These are phyloP conservation scores for Neolentinus lepideus DNA, from an alignment of 1,284 basidiomycete genomes.

Conservation along the genomic window DNA sequence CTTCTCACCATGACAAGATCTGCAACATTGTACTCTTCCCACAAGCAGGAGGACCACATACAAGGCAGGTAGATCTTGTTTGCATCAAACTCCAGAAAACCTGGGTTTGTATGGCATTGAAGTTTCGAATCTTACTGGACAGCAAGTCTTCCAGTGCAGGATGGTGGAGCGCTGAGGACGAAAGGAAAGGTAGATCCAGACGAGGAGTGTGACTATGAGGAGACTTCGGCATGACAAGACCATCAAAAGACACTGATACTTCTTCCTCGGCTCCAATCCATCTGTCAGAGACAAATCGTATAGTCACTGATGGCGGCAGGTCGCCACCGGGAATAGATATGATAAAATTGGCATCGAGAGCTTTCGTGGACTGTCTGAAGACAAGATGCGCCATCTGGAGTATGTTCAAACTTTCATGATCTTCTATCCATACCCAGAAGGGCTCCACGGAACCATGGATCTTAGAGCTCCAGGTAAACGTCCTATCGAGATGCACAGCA, in stretches of 20 bases:
- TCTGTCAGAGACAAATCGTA: slow-evolving; percentile 83
- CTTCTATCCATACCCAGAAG: slow-evolving; percentile 97
- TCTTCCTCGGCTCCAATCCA: slow-evolving; percentile 93
- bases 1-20: slow-evolving; percentile 59
- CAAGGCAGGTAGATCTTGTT: slow-evolving; percentile 65
- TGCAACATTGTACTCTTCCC: slow-evolving; percentile 81
- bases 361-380: slow-evolving; percentile 59
- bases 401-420: slow-evolving; percentile 73
- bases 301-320: slow-evolving; percentile 52
- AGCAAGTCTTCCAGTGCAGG: slow-evolving; percentile 40
- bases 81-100: slow-evolving; percentile 80
- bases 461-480: slow-evolving; percentile 83
- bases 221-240: slow-evolving; percentile 71
- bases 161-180: slow-evolving; percentile 45
- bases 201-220: slow-evolving; percentile 61
- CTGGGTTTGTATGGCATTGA: slow-evolving; percentile 91
- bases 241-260: slow-evolving; percentile 54
- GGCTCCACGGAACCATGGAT: slow-evolving; percentile 77
- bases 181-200: slow-evolving; percentile 80
- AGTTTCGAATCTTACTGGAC: slow-evolving; percentile 38
- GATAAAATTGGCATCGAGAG: slow-evolving; percentile 71
- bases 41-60: slow-evolving; percentile 76
- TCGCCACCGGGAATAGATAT: slow-evolving; percentile 62
- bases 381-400: slow-evolving; percentile 76
- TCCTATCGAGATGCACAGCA: slow-evolving; percentile 52